phyloP scores from a whole-genome alignment of 805 yeast species.

The Teunomyces cretensis region DNA sequence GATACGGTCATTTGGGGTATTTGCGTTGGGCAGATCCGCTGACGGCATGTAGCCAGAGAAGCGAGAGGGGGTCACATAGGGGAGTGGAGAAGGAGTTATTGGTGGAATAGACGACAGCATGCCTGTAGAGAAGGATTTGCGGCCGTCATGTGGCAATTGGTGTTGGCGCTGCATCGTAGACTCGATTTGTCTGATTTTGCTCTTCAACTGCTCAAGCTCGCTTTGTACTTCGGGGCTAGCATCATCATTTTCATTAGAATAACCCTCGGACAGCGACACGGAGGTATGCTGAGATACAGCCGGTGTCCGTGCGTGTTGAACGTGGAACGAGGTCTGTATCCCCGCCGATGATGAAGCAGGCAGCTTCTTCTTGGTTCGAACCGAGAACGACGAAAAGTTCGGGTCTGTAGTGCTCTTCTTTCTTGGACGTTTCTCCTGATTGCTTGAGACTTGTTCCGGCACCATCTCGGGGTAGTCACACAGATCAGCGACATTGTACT shows the following conservation, averaged over 20 bases:
- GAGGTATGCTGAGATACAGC: not conserved
- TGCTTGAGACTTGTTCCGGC: not conserved
- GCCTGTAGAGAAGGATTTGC: not conserved
- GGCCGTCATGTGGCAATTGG: not conserved
- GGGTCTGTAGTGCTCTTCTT: not conserved
- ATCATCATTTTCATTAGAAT: not conserved
- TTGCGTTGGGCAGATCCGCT: not conserved
- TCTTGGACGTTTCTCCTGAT: not conserved
- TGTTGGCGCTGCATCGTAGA: conserved; percentile 22
- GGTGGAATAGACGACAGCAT: not conserved
- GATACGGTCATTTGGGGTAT: not conserved
- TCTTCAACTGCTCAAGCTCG: conserved; percentile 35
- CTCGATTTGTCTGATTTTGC: conserved; percentile 45
- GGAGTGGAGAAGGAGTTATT: not conserved
- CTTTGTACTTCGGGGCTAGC: not conserved
- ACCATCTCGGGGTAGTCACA: conserved; percentile 26
- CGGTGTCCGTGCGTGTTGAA: not conserved
- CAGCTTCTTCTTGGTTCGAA: not conserved
- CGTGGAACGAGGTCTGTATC: conserved; percentile 1
- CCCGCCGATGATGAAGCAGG: not conserved
- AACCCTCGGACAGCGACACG: not conserved
- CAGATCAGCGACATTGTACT: conserved; percentile 19
- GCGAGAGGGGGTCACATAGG: not conserved
- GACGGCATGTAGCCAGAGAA: not conserved
- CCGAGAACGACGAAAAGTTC: not conserved